A percentile compares a stretch with the other conserved stretches of the same genome.
phyloP scores from a whole-genome alignment of 2,329 filamentous ascomycete species.

The Fusarium illudens region DNA sequence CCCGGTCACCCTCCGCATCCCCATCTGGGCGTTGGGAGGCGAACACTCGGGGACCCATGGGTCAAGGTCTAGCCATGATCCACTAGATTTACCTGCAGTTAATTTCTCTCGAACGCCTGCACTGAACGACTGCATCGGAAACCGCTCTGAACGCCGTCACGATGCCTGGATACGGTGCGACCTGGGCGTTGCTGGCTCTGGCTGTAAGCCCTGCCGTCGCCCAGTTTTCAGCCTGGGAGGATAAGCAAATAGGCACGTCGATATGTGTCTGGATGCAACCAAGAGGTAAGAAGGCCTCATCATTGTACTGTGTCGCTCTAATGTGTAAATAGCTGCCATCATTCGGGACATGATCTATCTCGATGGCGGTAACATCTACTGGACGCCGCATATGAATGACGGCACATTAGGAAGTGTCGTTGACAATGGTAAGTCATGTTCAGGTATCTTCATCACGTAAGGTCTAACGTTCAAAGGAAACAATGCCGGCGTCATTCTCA shows the following conservation, averaged over 20 bases:
- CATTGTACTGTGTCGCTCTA: constrained; percentile 17
- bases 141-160: constrained; percentile 20
- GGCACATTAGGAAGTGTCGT: constrained; percentile 46
- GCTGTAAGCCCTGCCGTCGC: constrained; percentile 39
- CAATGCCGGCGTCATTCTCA: constrained; percentile 60
- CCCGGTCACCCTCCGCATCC: not conserved
- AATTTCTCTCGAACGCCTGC: constrained; percentile 19
- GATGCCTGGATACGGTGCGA: constrained; percentile 22
- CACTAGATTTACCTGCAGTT: constrained; percentile 31
- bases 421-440: constrained; percentile 53
- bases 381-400: constrained; percentile 59
- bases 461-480: constrained; percentile 56
- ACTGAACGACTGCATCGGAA: constrained; percentile 12
- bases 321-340: constrained; percentile 57
- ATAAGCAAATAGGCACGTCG: constrained; percentile 62
- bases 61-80: constrained; percentile 34
- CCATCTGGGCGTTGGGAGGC: constrained; percentile 3
- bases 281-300: constrained; percentile 47
- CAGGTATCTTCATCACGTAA: not conserved
- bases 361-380: constrained; percentile 67
- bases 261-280: constrained; percentile 67
- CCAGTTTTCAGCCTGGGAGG: constrained; percentile 59
- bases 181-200: constrained; percentile 30
- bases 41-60: constrained; percentile 9
- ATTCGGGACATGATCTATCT: constrained; percentile 71